Evolutionary conservation across 1,284 basidiomycete genomes (phyloP).

Genomic region (Pterulicium gracile): DNA sequence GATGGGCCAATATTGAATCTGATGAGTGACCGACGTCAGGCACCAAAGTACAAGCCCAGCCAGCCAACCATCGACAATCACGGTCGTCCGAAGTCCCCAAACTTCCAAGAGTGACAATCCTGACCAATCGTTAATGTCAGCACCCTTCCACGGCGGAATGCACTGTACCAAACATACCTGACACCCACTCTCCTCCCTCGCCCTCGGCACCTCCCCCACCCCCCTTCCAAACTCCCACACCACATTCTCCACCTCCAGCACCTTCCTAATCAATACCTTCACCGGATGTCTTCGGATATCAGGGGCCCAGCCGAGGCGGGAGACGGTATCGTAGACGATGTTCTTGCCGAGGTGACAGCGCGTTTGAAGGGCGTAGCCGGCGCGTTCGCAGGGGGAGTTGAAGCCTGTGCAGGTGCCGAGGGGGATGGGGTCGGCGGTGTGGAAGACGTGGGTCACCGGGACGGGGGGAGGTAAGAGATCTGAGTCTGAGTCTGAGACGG

Average conservation of each 20-base stretch:
- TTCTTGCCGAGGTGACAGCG: constrained; percentile 77
- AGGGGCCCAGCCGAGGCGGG: constrained; percentile 70
- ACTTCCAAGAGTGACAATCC: constrained; percentile 67
- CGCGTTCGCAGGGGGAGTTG: constrained; percentile 44
- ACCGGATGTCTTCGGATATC: constrained; percentile 64
- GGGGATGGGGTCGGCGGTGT: constrained; percentile 64
- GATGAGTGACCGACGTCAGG: too few relatives aligned
- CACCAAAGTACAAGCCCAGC: too few relatives aligned
- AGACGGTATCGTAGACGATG: constrained; percentile 84
- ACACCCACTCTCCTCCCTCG: constrained; percentile 33
- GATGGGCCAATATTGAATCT: too few relatives aligned
- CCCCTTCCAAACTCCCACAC: constrained; percentile 48
- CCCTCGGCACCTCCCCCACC: constrained; percentile 24
- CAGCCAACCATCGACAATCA: too few relatives aligned
- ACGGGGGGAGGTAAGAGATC: constrained; percentile 2
- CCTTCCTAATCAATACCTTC: constrained; percentile 49
- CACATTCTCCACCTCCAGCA: constrained; percentile 52
- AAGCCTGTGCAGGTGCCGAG: constrained; percentile 55
- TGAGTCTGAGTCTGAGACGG: background rate
- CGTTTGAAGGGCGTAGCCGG: constrained; percentile 55
- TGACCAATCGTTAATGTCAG: too few relatives aligned
- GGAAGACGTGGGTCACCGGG: constrained; percentile 55
- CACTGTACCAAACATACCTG: constrained; percentile 26
- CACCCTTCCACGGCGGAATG: background rate
- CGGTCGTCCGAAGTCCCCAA: constrained; percentile 37